Conservation (phyloP, 371 early-diverging fungal genomes). For the Ordospora colligata region DNA sequence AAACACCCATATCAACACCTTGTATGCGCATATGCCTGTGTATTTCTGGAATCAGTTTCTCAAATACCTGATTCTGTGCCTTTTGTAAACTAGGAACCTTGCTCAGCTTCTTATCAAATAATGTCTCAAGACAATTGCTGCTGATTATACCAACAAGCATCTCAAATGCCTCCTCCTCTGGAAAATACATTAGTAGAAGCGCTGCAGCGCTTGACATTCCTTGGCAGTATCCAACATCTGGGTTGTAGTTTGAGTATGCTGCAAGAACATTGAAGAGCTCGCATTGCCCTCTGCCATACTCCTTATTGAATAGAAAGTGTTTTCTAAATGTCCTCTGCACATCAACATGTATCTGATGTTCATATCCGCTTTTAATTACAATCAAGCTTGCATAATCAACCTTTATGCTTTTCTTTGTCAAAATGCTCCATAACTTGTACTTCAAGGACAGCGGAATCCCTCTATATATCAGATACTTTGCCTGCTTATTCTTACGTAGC, state of each 20-base stretch:
- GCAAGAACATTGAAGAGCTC: slow-evolving; percentile 58
- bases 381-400: slow-evolving; percentile 17
- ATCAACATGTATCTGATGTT: slow-evolving; percentile 54
- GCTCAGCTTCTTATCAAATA: slow-evolving; percentile 59
- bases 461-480: slow-evolving; percentile 7
- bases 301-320: slow-evolving; percentile 39
- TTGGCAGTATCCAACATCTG: slow-evolving; percentile 62
- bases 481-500: not conserved
- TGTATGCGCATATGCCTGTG: slow-evolving; percentile 35
- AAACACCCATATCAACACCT: slow-evolving; percentile 44
- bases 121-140: slow-evolving; percentile 48
- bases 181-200: slow-evolving; percentile 58
- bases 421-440: slow-evolving; percentile 22
- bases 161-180: slow-evolving; percentile 56
- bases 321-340: slow-evolving; percentile 51
- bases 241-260: slow-evolving; percentile 57
- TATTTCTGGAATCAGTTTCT: slow-evolving; percentile 52
- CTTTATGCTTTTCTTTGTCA: not conserved
- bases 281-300: slow-evolving; percentile 53
- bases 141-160: slow-evolving; percentile 49
- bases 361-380: slow-evolving; percentile 12
- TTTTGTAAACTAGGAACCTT: slow-evolving; percentile 47
- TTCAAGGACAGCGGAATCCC: slow-evolving; percentile 41
- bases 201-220: slow-evolving; percentile 61
- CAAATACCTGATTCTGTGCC: slow-evolving; percentile 51